phyloP scores from a whole-genome alignment of 495 filamentous ascomycete species.

The Aspergillus ellipticus region DNA sequence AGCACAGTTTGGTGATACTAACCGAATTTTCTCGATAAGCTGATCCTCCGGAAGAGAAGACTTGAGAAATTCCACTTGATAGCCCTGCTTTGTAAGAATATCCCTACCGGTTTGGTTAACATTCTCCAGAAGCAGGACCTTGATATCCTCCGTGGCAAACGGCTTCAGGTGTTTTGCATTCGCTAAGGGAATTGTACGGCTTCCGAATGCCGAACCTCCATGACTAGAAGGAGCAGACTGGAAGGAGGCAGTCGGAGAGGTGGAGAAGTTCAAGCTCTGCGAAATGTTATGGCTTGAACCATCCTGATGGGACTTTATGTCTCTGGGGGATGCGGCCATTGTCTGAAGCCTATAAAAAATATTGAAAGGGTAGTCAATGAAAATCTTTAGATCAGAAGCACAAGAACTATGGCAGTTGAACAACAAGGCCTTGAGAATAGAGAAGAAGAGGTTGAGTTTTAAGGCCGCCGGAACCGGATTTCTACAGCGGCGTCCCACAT shows the following conservation, averaged over 20 bases:
- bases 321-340: slow-evolving; percentile 20
- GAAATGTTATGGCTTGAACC: slow-evolving; percentile 40
- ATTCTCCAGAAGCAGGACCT: slow-evolving; percentile 93
- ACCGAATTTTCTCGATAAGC: slow-evolving; percentile 96
- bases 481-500: not conserved
- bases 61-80: slow-evolving; percentile 92
- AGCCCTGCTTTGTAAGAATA: slow-evolving; percentile 79
- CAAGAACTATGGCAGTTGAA: not conserved
- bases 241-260: slow-evolving; percentile 63
- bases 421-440: not conserved
- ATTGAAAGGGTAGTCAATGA: not conserved
- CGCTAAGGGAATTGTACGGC: slow-evolving; percentile 29
- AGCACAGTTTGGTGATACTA: slow-evolving; percentile 25
- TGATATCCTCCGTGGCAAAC: slow-evolving; percentile 91
- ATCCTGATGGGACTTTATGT: slow-evolving; percentile 33
- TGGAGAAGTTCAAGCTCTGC: slow-evolving; percentile 53
- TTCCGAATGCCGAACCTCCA: slow-evolving; percentile 28
- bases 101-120: slow-evolving; percentile 87
- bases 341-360: not conserved
- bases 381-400: not conserved
- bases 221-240: slow-evolving; percentile 57
- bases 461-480: slow-evolving; percentile 11
- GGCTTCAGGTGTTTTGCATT: slow-evolving; percentile 83
- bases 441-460: not conserved
- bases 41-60: slow-evolving; percentile 85